Base-by-base conservation (phyloP, 345 rosid species). In the Gossypium bickii region DNA sequence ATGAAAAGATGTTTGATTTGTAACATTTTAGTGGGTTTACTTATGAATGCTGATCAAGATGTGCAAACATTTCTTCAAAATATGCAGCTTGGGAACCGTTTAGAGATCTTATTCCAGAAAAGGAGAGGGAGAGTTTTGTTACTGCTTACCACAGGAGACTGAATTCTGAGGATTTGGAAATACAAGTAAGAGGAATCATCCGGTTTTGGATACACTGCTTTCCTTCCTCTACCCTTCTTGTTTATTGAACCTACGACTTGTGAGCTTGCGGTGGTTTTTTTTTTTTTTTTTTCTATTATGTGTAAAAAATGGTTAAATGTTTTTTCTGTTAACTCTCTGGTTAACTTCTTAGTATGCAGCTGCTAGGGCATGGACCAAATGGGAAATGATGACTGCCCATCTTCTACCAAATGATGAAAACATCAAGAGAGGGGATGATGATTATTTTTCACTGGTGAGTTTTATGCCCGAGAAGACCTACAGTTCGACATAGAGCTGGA, bases 371-470 rank as follows among this genome's bases (percentile, higher is more conserved):
- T 94, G 98, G 98, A 94, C 98, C 44, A 94, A 79, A 77, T 94
- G 98, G 98, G 98, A 94, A 82, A 89, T 92, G 98, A 88, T 88
- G 96, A 94, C 98, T 73, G 90, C 94, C 48, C 86, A 94, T 87
- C 97, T 94, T 80, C 80, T 77, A 75, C 96, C 87, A 69, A 87
- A 87, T 86, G 90, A 87, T 80, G 97, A 89, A 56, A 89, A 84
- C 81, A 80, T 92, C 80, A 89, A 87, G 80, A 94, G 13, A 83
- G 98, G 97, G 69, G 97, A 93, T 67, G 98, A 94, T 81, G 98
- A 94, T 78, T 67, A 71, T 22, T 94, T 94, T 82, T 91, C 98
- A 25, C 78, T 94, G 91, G 98, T 93, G 83, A 82, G 89, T 75
- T 45, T 27, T 64, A 41, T 20, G 2, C 43, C 41, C 9, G 10